Evolutionary conservation across 192 early-diverging fungal species (phyloP).

Genomic region (Coemansia guatemalensis): DNA sequence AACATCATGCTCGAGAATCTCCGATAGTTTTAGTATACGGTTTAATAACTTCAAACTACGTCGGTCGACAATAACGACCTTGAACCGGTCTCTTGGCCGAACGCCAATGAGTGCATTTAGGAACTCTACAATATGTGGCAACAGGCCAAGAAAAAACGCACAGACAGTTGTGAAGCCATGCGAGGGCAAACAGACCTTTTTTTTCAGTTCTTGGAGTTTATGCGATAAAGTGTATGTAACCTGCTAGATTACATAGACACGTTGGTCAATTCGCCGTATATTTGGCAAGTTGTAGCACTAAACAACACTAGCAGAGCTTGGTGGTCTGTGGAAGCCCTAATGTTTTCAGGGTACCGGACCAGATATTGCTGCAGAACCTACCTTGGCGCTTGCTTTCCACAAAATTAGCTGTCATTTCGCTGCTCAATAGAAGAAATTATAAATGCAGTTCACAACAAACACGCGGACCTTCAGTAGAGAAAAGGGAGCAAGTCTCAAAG

Average conservation of each 20-base stretch:
- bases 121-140: slow-evolving; percentile 35
- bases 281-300: neutral
- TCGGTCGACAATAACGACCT: slow-evolving; percentile 51
- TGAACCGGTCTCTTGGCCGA: slow-evolving; percentile 49
- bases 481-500: neutral
- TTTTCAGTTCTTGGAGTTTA: neutral
- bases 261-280: neutral
- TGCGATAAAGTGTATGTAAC: neutral
- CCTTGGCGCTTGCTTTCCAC: slow-evolving; percentile 46
- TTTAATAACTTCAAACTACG: slow-evolving; percentile 48
- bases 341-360: neutral
- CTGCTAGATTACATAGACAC: neutral
- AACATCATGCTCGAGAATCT: slow-evolving; percentile 51
- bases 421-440: slow-evolving; percentile 1
- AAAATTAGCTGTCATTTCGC: slow-evolving; percentile 37
- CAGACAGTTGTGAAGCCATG: neutral
- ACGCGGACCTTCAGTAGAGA: neutral
- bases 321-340: neutral
- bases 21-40: slow-evolving; percentile 39
- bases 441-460: slow-evolving; percentile 9
- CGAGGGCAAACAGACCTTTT: neutral
- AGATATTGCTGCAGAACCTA: slow-evolving; percentile 6
- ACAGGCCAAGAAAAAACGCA: neutral
- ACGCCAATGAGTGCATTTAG: slow-evolving; percentile 48
- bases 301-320: slow-evolving; percentile 5